These are phyloP conservation scores for Persicaria maculosa DNA, from an alignment of 148 eudicot genomes.

Conservation along the genomic window DNA sequence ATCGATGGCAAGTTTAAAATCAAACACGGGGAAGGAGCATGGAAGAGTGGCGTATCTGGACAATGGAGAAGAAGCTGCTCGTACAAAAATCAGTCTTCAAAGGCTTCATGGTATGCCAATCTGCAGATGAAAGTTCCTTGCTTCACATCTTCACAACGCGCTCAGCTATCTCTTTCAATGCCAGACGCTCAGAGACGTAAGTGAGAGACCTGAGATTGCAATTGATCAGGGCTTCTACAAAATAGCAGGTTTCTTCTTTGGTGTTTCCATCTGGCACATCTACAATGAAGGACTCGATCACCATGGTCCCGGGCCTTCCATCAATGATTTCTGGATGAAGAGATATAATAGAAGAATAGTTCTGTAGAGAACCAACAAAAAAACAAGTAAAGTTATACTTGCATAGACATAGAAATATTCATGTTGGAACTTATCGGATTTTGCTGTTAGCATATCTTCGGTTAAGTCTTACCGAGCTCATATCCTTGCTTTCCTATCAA, in stretches of 20 bases:
- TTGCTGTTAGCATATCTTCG: too few species aligned
- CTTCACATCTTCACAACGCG: slow-evolving; percentile 34
- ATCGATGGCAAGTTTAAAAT: not conserved
- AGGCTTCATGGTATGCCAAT: slow-evolving; percentile 14
- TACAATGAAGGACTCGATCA: slow-evolving; percentile 56
- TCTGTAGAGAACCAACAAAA: slow-evolving; percentile 25
- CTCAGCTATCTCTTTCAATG: slow-evolving; percentile 46
- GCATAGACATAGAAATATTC: too few species aligned
- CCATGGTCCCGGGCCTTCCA: slow-evolving; percentile 66
- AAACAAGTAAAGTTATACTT: not conserved
- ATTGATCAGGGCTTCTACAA: slow-evolving; percentile 59
- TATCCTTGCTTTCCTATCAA: too few species aligned
- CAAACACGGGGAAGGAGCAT: not conserved
- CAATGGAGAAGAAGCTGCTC: not conserved
- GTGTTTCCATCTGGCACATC: slow-evolving; percentile 71
- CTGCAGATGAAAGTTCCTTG: not conserved
- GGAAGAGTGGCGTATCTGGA: not conserved
- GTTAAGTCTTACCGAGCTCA: too few species aligned
- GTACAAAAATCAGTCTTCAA: slow-evolving; percentile 3
- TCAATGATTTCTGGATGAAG: slow-evolving; percentile 57
- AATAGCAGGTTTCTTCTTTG: slow-evolving; percentile 62
- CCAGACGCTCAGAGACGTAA: slow-evolving; percentile 51
- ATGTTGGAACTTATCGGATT: too few species aligned
- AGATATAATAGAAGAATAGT: slow-evolving; percentile 58
- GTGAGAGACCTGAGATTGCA: slow-evolving; percentile 69